A percentile compares a stretch with the other conserved stretches of the same genome.
These are phyloP conservation scores for Arachnopeziza araneosa DNA, from an alignment of 2,329 filamentous ascomycete species.

Conservation along the genomic window DNA sequence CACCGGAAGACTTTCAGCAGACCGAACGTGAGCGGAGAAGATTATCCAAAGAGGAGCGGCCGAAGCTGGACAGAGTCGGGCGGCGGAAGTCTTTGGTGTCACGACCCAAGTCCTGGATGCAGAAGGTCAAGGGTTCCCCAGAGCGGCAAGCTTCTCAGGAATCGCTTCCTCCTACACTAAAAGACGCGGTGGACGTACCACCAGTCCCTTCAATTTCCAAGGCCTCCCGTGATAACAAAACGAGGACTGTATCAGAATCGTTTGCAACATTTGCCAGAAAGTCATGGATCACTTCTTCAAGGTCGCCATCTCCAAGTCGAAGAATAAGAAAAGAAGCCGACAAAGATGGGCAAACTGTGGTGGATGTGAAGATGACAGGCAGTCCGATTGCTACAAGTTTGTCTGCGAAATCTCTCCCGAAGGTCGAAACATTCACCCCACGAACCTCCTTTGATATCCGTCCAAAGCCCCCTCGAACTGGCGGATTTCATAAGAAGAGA, in stretches of 20 bases:
- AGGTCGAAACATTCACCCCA: conserved; percentile 16
- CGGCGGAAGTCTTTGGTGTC: conserved; percentile 31
- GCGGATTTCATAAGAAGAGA: conserved; percentile 7
- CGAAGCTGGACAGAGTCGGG: conserved; percentile 24
- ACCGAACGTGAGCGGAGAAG: conserved; percentile 12
- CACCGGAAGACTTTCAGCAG: conserved; percentile 8
- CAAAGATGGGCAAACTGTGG: conserved; percentile 8
- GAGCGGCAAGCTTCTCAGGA: conserved; percentile 22
- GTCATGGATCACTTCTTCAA: conserved; percentile 41
- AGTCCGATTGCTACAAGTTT: conserved; percentile 5
- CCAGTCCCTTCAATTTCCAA: conserved; percentile 26
- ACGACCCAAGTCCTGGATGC: conserved; percentile 32
- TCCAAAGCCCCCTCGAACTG: conserved; percentile 9
- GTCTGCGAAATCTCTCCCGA: conserved; percentile 16
- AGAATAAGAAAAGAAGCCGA: conserved; percentile 11
- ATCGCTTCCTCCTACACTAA: conserved; percentile 24
- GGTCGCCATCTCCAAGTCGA: conserved; percentile 40
- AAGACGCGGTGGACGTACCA: conserved; percentile 32
- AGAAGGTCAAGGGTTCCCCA: conserved; percentile 28
- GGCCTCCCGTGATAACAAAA: conserved; percentile 30
- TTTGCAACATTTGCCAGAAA: conserved; percentile 45
- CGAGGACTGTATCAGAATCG: conserved; percentile 43
- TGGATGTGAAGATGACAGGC: conserved; percentile 15
- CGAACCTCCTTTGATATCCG: conserved; percentile 17
- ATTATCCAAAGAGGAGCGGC: conserved; percentile 23